phyloP scores from a whole-genome alignment of 1,284 basidiomycete species.

The Cystobasidiaceae sp. region DNA sequence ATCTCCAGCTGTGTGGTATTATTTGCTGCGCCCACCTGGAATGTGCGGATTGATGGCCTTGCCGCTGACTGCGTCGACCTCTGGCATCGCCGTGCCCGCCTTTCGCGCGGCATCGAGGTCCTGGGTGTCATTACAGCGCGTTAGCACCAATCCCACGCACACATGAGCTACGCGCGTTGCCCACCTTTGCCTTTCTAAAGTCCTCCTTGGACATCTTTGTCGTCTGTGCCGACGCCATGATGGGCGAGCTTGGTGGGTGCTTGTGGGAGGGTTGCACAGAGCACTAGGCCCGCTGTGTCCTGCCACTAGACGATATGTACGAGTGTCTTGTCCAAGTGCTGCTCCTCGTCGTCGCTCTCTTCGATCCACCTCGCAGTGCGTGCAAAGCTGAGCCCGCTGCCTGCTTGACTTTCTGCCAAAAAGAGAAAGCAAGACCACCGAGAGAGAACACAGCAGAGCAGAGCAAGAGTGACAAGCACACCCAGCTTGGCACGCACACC shows the following conservation, averaged over 20 bases:
- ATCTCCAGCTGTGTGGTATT: background rate
- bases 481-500: background rate
- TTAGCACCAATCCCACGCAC: background rate
- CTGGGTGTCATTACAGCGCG: background rate
- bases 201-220: slow-evolving; percentile 30
- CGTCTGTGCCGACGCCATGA: slow-evolving; percentile 22
- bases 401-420: too few species aligned
- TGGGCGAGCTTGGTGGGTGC: too few species aligned
- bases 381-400: too few species aligned
- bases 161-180: background rate
- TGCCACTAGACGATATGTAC: too few species aligned
- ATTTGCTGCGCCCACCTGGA: slow-evolving; percentile 60
- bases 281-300: too few species aligned
- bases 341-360: too few species aligned
- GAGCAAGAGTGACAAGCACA: too few species aligned
- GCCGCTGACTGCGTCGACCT: slow-evolving; percentile 80
- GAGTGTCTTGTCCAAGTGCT: too few species aligned
- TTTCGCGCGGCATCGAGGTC: slow-evolving; percentile 56
- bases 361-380: too few species aligned
- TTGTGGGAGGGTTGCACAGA: too few species aligned
- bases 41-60: slow-evolving; percentile 97
- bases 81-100: slow-evolving; percentile 93
- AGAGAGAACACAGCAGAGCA: background rate
- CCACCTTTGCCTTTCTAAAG: slow-evolving; percentile 26
- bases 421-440: too few species aligned